Evolutionary conservation across 2,329 filamentous ascomycete species (phyloP).

Genomic region (Didymella glomerata): DNA sequence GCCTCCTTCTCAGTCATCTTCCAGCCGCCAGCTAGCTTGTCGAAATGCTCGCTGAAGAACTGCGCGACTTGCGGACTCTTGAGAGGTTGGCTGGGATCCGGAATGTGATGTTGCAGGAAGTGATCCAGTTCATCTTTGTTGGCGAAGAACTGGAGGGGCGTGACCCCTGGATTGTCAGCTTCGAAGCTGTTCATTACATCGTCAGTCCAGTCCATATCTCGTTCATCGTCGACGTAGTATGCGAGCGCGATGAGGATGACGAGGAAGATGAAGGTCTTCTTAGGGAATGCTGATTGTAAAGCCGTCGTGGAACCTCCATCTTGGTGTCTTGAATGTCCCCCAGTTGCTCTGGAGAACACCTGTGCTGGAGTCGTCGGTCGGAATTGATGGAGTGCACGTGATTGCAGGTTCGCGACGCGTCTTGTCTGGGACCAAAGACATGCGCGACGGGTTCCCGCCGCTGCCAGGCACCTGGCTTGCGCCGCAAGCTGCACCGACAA

Average conservation of each 20-base stretch:
- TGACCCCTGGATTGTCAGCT: constrained; percentile 24
- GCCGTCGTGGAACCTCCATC: background rate
- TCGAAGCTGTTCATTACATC: constrained; percentile 29
- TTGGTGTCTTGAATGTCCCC: background rate
- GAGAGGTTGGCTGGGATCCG: constrained; percentile 29
- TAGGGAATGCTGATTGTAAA: constrained; percentile 44
- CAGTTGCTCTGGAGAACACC: no score
- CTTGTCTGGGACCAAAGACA: constrained; percentile 3
- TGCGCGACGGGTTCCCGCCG: background rate
- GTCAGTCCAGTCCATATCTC: constrained; percentile 33
- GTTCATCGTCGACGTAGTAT: constrained; percentile 39
- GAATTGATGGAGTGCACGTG: constrained; percentile 13
- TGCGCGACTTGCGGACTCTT: constrained; percentile 33
- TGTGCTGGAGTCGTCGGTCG: background rate
- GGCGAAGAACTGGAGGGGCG: constrained; percentile 40
- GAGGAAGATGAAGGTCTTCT: constrained; percentile 42
- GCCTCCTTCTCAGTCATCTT: constrained; percentile 41
- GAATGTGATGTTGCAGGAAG: constrained; percentile 36
- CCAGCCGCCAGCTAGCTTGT: constrained; percentile 39
- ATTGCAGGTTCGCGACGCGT: constrained; percentile 16
- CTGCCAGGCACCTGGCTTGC: background rate
- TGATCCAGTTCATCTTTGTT: constrained; percentile 42
- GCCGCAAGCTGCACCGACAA: background rate
- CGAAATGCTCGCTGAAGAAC: constrained; percentile 38
- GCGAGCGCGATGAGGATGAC: constrained; percentile 31